Conservation (phyloP, 805 yeast genomes). For the Yarrowia alimentaria region DNA sequence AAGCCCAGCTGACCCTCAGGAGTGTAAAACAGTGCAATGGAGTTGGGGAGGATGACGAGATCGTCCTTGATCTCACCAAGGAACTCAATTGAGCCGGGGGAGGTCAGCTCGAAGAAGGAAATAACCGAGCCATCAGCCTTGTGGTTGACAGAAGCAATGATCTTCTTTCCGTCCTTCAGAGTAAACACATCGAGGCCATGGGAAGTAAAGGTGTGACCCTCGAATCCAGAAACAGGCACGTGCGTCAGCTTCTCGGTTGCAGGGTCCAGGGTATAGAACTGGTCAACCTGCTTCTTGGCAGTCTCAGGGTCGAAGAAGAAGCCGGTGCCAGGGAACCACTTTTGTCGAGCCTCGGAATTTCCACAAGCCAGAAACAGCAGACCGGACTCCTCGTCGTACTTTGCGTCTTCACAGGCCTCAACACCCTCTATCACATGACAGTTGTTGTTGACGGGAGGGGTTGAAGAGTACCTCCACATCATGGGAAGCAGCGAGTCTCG, state of each 20-base stretch:
- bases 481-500: slow-evolving; percentile 12
- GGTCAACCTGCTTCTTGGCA: background rate
- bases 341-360: background rate
- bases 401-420: slow-evolving; percentile 21
- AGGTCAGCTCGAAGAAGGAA: slow-evolving; percentile 1
- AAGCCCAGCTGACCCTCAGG: slow-evolving; percentile 24
- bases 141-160: slow-evolving; percentile 7
- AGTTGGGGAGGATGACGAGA: slow-evolving; percentile 3
- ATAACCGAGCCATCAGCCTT: slow-evolving; percentile 1
- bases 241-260: slow-evolving; percentile 13
- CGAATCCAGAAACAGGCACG: background rate
- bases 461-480: slow-evolving; percentile 9
- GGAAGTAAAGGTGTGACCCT: slow-evolving; percentile 10
- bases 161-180: slow-evolving; percentile 10
- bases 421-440: slow-evolving; percentile 8
- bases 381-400: slow-evolving; percentile 15
- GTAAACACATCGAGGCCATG: slow-evolving; percentile 21
- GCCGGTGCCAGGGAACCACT: slow-evolving; percentile 19
- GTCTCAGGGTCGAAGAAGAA: slow-evolving; percentile 12
- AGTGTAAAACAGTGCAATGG: slow-evolving; percentile 14
- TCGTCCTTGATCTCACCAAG: slow-evolving; percentile 13
- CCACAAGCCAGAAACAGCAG: slow-evolving; percentile 18
- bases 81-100: background rate
- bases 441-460: slow-evolving; percentile 12
- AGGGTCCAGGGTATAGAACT: slow-evolving; percentile 4